These are phyloP conservation scores for Saccharomyces pastorianus DNA, from an alignment of 1,139 yeast genomes.

Conservation along the genomic window DNA sequence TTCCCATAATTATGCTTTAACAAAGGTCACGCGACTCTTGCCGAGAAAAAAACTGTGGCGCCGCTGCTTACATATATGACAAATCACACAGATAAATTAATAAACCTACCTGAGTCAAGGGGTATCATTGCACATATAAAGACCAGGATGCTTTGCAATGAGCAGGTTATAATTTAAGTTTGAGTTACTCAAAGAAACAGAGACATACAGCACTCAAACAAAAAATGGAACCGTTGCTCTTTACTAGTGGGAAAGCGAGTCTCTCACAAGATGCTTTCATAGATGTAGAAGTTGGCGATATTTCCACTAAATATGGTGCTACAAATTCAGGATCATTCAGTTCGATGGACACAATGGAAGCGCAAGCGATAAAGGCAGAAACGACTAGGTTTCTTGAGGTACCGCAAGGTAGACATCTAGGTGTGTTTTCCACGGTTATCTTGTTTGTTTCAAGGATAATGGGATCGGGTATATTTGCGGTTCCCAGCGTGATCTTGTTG, in stretches of 20 bases:
- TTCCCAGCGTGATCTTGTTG: slow-evolving; percentile 56
- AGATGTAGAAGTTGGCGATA: slow-evolving; percentile 2
- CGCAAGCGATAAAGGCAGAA: slow-evolving; percentile 16
- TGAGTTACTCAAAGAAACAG: background rate
- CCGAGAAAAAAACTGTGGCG: background rate
- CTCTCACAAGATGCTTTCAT: background rate
- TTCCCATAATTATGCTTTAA: background rate
- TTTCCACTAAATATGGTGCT: background rate
- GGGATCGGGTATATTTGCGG: slow-evolving; percentile 77
- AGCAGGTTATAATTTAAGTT: background rate
- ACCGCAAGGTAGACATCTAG: slow-evolving; percentile 71
- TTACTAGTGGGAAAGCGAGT: background rate
- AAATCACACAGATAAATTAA: background rate
- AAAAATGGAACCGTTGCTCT: background rate
- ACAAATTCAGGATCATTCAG: slow-evolving; percentile 3
- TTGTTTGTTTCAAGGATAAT: slow-evolving; percentile 58
- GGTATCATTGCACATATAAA: background rate
- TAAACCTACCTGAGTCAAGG: background rate
- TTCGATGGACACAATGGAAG: slow-evolving; percentile 7
- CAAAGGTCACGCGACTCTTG: background rate
- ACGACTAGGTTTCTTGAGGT: slow-evolving; percentile 35
- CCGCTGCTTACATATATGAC: background rate
- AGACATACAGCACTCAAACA: background rate
- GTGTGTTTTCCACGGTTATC: slow-evolving; percentile 56
- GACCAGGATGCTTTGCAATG: background rate